Percentiles rank a stretch among this genome's conserved stretches.
phyloP scores from a whole-genome alignment of 1,284 basidiomycete species.

The Flammula alnicola region DNA sequence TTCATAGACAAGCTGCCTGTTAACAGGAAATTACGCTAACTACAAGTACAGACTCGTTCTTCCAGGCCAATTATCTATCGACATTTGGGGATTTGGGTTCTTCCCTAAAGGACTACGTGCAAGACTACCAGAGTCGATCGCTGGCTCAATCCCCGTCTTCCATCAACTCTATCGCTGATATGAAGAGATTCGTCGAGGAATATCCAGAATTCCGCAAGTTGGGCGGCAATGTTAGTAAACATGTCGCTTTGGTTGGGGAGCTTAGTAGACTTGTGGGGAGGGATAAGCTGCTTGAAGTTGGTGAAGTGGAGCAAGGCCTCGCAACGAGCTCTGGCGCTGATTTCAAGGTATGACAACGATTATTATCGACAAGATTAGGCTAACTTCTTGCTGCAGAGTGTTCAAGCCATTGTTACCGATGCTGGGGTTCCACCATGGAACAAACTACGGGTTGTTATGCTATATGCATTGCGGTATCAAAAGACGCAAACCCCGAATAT shows the following conservation, averaged over 20 bases:
- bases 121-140: slow-evolving; percentile 90
- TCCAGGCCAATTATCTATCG: slow-evolving; percentile 87
- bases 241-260: slow-evolving; percentile 96
- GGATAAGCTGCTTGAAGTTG: slow-evolving; percentile 87
- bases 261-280: slow-evolving; percentile 88
- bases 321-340: slow-evolving; percentile 92
- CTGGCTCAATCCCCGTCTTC: slow-evolving; percentile 77
- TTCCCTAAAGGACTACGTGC: slow-evolving; percentile 91
- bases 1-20: slow-evolving; percentile 4
- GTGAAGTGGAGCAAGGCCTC: slow-evolving; percentile 96
- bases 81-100: slow-evolving; percentile 98
- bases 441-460: slow-evolving; percentile 92
- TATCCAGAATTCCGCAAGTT: slow-evolving; percentile 98
- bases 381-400: slow-evolving; percentile 55
- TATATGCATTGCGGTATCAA: slow-evolving; percentile 96
- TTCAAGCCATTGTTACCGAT: slow-evolving; percentile 77
- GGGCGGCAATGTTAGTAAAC: slow-evolving; percentile 98
- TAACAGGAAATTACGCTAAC: slow-evolving; percentile 92
- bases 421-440: slow-evolving; percentile 73
- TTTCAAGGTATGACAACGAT: slow-evolving; percentile 64
- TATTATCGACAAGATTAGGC: neutral
- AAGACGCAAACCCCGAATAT: slow-evolving; percentile 89
- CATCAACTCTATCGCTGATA: slow-evolving; percentile 96
- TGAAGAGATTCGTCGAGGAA: slow-evolving; percentile 98
- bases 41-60: slow-evolving; percentile 92